Base-by-base conservation (phyloP, 176 grass and related monocot genomes). In the Eragrostis curvula region DNA sequence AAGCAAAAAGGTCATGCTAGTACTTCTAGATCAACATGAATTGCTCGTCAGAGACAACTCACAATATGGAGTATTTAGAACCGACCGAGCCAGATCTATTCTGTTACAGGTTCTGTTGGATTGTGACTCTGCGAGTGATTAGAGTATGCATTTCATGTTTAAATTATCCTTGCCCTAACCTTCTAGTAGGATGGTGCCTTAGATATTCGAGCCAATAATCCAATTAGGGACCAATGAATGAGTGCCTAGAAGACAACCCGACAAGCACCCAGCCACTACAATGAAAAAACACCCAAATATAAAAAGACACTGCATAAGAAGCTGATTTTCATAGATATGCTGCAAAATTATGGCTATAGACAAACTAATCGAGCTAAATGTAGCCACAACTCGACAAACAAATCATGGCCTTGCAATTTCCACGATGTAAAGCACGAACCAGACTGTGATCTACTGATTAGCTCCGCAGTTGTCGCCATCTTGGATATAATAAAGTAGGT, bases 401-500 rank as follows among this genome's bases (percentile, higher is more conserved):
- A 78, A 79, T 78, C 84, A 78, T 63, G 68, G 58, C 51, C 77
- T 60, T 21, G 5, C 30, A 51, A 57, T 86, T 71, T 85, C 88
- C 74, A 86, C 68, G 24, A 68, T 61, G 50, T 42, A 86, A 78
- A 86, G 79, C 73, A 74, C 59, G 67, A 72, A 62, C 60, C 68
- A 67, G 88, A 86, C 74, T 83, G 28, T 8, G 43, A 74, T 68
- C 68, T 81, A 86, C 79, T 90, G 88, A 86, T 90, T 90, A 79
- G 59, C 84, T 68, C 79, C 67, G 39, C 60, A 39, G 30, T 79
- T 86, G 84, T 90, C 88, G 74, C 63, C 84, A 30, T 86, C 79
- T 21, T 7, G 36, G 18, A 83, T 69, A 80, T 79, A 81, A 71
- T 77, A 77, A 69, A 56, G 73, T 72, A 66, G 41, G 29, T 24